Base-by-base conservation (phyloP, 2,329 filamentous ascomycete species). In the Orbilia ellipsospora region DNA sequence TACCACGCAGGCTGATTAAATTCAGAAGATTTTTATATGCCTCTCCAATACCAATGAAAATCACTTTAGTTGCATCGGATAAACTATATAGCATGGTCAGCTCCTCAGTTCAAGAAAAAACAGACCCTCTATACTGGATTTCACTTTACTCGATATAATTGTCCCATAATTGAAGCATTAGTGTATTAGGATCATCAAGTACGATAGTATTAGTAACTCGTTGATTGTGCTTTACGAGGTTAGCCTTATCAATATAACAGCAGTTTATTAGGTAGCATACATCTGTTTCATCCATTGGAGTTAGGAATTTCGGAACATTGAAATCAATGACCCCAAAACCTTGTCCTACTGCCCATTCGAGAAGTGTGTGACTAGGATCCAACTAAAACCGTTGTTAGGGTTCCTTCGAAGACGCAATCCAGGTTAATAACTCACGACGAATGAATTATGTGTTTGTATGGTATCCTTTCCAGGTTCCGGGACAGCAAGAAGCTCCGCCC, bases 31-130 rank as follows among this genome's bases (percentile, higher is more conserved):
- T 93, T 2, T 91, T 85, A 80, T 95, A 96, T 0, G 95, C 92
- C 79, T 93, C 90, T n/a, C 95, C 95, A 1, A 96, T 89, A 0
- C 95, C 94, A 80, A 99, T 86, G 20, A 99, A 85, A 80, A 96
- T 92, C 15, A 98, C 88, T 62, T 94, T 88, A 4, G 90, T 89
- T 0, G 87, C 85, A 1, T 90, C 87, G 60, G 90, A 89, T 36
- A 92, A 86, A 65, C 78, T 61, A 40, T 12, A 62, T 78, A 66
- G 77, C 64, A 67, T 26, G 66, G 61, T 67, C 63, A 74, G 50
- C 42, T 28, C 16, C 23, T 52, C 5, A 7, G 31, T 36, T 6
- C 8, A 7, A 36, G 31, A 36, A 36, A 31, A 36, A 36, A 10
- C 31, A 7, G 31, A 2, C 31, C 5, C 31, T 36, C 31, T 36